A percentile compares a stretch with the other conserved stretches of the same genome.
phyloP scores from a whole-genome alignment of 768 basidiomycete species.

The Amylocystis lapponica region DNA sequence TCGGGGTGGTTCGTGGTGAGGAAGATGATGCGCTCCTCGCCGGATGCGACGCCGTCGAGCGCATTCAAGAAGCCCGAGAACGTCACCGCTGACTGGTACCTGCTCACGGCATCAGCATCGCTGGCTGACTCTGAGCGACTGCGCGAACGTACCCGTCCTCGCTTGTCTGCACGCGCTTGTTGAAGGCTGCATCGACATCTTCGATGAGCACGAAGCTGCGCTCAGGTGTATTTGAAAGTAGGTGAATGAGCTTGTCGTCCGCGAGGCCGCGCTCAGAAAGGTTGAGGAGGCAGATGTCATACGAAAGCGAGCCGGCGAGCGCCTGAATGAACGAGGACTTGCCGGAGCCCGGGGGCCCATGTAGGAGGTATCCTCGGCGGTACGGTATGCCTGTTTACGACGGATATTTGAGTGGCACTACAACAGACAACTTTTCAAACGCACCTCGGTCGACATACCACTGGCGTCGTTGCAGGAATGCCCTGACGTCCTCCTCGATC shows the following conservation, averaged over 20 bases:
- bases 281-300: constrained; percentile 95
- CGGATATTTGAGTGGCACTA: constrained; percentile 1
- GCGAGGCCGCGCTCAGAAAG: constrained; percentile 93
- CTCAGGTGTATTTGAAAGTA: constrained; percentile 90
- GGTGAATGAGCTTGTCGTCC: constrained; percentile 93
- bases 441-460: constrained; percentile 97
- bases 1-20: constrained; percentile 98
- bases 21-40: constrained; percentile 97
- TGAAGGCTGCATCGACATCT: constrained; percentile 96
- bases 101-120: no score
- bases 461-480: constrained; percentile 75
- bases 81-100: constrained; percentile 92
- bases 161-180: constrained; percentile 81
- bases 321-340: constrained; percentile 99
- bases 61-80: constrained; percentile 98
- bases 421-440: constrained; percentile 14
- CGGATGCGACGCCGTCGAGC: constrained; percentile 94
- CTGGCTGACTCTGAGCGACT: no score
- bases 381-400: constrained; percentile 91
- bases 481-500: constrained; percentile 74
- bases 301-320: constrained; percentile 83
- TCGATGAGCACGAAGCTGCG: constrained; percentile 93
- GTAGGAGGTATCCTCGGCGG: constrained; percentile 87
- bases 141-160: constrained; percentile 87
- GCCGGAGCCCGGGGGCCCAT: constrained; percentile 96